Conservation (phyloP, 768 basidiomycete genomes). For the Boletus reticulatus region DNA sequence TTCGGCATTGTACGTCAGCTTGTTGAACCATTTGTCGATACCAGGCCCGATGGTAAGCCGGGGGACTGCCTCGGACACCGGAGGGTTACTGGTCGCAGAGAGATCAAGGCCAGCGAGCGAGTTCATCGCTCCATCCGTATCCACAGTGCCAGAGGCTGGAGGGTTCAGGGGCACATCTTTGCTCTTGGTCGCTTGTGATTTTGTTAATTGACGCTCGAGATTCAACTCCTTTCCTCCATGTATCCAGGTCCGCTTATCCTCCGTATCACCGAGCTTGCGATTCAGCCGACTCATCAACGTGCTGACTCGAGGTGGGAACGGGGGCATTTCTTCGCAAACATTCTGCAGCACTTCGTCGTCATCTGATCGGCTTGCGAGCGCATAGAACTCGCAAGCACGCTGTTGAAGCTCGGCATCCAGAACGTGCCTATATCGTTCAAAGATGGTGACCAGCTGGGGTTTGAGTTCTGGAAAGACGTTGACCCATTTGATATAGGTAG, state of each 20-base stretch:
- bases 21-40: constrained; percentile 87
- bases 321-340: constrained; percentile 98
- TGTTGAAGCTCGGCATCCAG: constrained; percentile 97
- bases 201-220: constrained; percentile 65
- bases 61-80: constrained; percentile 32
- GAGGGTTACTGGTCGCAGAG: constrained; percentile 31
- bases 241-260: constrained; percentile 93
- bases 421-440: constrained; percentile 96
- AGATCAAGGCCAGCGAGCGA: constrained; percentile 85
- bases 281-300: constrained; percentile 85
- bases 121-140: constrained; percentile 58
- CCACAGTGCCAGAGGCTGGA: constrained; percentile 33
- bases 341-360: constrained; percentile 93
- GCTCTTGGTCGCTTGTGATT: constrained; percentile 45
- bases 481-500: constrained; percentile 99
- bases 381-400: constrained; percentile 96
- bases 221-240: constrained; percentile 95
- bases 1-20: constrained; percentile 73
- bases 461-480: constrained; percentile 99
- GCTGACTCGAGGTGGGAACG: constrained; percentile 94
- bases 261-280: constrained; percentile 88
- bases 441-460: constrained; percentile 87
- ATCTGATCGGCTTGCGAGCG: constrained; percentile 78
- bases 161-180: constrained; percentile 34
- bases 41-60: constrained; percentile 66